A percentile compares a stretch with the other conserved stretches of the same genome.
These are phyloP conservation scores for Flammula alnicola DNA, from an alignment of 1,284 basidiomycete species.

Conservation along the genomic window DNA sequence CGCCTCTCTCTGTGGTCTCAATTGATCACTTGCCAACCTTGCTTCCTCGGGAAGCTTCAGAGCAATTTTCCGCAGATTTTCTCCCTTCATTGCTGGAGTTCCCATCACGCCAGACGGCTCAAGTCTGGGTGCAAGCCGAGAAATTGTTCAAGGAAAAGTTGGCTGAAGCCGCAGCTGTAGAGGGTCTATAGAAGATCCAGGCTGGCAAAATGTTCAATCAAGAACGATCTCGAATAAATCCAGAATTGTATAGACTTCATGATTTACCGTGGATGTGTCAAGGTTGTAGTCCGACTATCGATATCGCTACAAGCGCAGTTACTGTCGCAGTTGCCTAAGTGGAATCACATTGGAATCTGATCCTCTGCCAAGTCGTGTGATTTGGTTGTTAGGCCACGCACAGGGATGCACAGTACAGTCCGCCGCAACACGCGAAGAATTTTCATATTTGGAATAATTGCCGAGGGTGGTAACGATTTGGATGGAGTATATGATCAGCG, in stretches of 20 bases:
- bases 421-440: slow-evolving; percentile 18
- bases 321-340: slow-evolving; percentile 1
- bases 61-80: slow-evolving; percentile 93
- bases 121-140: slow-evolving; percentile 93
- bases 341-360: slow-evolving; percentile 21
- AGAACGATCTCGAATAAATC: slow-evolving; percentile 19
- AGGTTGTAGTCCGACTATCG: slow-evolving; percentile 11
- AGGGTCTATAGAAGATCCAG: slow-evolving; percentile 32
- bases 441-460: slow-evolving; percentile 12
- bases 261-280: slow-evolving; percentile 2
- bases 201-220: slow-evolving; percentile 3
- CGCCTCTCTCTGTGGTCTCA: slow-evolving; percentile 85
- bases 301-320: slow-evolving; percentile 1
- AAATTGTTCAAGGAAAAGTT: slow-evolving; percentile 84
- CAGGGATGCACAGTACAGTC: neutral
- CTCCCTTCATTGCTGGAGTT: slow-evolving; percentile 87
- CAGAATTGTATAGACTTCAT: too few species aligned
- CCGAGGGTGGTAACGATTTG: slow-evolving; percentile 22
- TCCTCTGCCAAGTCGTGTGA: slow-evolving; percentile 13
- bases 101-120: slow-evolving; percentile 66
- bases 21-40: slow-evolving; percentile 98
- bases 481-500: slow-evolving; percentile 23
- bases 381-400: slow-evolving; percentile 17
- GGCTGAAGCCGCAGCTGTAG: slow-evolving; percentile 58
- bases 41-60: slow-evolving; percentile 94